Conservation (phyloP, 345 rosid genomes). For the Sisymbrium irio region DNA sequence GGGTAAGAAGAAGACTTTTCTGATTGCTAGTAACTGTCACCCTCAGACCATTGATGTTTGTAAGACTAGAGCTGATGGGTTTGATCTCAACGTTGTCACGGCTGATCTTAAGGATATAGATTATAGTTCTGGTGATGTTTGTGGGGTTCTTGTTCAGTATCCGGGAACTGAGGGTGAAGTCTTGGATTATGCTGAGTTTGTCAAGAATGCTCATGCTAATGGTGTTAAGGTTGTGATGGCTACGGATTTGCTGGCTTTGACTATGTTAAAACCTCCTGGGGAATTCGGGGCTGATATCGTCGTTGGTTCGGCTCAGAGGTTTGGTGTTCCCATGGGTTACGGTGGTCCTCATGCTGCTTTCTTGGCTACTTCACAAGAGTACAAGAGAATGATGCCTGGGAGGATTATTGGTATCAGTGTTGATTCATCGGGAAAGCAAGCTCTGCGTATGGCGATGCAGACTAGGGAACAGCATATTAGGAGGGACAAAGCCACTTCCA, state of each 20-base stretch:
- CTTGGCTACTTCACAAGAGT: constrained; percentile 97
- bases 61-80: constrained; percentile 88
- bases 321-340: constrained; percentile 98
- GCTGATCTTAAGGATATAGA: constrained; percentile 75
- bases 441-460: constrained; percentile 99
- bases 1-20: constrained; percentile 90
- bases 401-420: constrained; percentile 93
- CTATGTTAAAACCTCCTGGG: constrained; percentile 94
- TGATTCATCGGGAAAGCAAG: constrained; percentile 89
- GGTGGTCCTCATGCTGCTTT: constrained; percentile 99
- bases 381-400: constrained; percentile 98
- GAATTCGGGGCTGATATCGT: constrained; percentile 94
- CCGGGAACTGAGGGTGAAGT: constrained; percentile 96
- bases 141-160: constrained; percentile 96
- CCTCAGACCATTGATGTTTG: constrained; percentile 95
- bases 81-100: constrained; percentile 68
- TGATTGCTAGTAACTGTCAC: constrained; percentile 83
- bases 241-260: constrained; percentile 86
- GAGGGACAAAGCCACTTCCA: constrained; percentile 98
- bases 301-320: constrained; percentile 95
- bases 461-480: constrained; percentile 98
- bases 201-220: constrained; percentile 84
- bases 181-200: constrained; percentile 79
- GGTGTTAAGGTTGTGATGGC: constrained; percentile 99
- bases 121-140: constrained; percentile 79